phyloP scores from a whole-genome alignment of 2,329 filamentous ascomycete genomes.

The Leptosphaerulina australis region DNA sequence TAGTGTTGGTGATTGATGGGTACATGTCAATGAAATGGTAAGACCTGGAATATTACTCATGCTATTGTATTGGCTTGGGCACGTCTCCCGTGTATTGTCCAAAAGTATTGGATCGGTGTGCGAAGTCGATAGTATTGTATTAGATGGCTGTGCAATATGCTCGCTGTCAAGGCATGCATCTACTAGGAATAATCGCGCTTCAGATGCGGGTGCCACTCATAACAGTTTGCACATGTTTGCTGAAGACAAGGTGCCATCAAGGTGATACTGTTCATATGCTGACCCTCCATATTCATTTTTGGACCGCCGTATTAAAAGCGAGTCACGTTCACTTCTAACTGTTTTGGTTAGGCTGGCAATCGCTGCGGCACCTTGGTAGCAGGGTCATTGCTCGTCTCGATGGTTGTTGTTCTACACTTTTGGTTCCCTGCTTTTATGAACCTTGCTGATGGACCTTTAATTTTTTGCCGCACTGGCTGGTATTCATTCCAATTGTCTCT shows the following conservation, averaged over 20 bases:
- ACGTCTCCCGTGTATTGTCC: constrained; percentile 1
- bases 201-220: constrained; percentile 19
- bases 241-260: constrained; percentile 22
- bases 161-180: constrained; percentile 1
- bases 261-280: constrained; percentile 12
- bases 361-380: background rate
- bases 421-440: background rate
- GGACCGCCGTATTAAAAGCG: constrained; percentile 29
- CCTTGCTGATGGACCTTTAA: background rate
- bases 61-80: background rate
- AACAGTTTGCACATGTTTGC: constrained; percentile 23
- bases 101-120: background rate
- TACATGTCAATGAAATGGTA: background rate
- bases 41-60: background rate
- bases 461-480: background rate
- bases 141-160: background rate
- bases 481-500: constrained; percentile 23
- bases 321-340: constrained; percentile 24
- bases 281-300: constrained; percentile 5
- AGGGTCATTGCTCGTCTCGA: background rate
- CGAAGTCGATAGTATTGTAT: background rate
- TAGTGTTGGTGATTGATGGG: background rate
- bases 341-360: background rate
- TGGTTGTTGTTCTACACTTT: background rate
- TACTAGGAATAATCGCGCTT: background rate